These are phyloP conservation scores for Magnolia kwangsiensis DNA, from an alignment of 164 flowering plant species.

Conservation along the genomic window DNA sequence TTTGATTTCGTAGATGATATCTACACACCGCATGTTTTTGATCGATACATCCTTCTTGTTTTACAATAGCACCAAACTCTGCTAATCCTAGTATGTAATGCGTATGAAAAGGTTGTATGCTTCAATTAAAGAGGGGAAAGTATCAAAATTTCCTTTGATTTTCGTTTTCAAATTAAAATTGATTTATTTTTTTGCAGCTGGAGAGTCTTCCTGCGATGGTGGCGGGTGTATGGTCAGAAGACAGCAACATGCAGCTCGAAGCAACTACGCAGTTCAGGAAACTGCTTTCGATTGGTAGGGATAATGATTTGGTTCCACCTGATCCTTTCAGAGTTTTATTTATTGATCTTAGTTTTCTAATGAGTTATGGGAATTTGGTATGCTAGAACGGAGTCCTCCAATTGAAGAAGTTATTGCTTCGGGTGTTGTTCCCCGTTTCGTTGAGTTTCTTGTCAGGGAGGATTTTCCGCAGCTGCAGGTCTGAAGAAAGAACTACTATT, in stretches of 20 bases:
- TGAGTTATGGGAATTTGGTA: neutral
- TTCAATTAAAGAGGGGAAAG: neutral
- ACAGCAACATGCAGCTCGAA: constrained; percentile 58
- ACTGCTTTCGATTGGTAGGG: constrained; percentile 66
- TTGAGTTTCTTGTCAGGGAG: constrained; percentile 66
- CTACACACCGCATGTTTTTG: too few relatives aligned
- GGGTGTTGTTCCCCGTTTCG: constrained; percentile 83
- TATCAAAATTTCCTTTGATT: neutral
- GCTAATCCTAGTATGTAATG: too few relatives aligned
- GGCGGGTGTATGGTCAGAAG: constrained; percentile 60
- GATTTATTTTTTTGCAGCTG: constrained; percentile 29
- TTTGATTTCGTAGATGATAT: too few relatives aligned
- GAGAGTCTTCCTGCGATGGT: constrained; percentile 76
- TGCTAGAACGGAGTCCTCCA: constrained; percentile 69
- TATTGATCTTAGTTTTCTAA: neutral
- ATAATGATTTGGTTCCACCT: neutral
- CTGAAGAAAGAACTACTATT: neutral
- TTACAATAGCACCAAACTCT: too few relatives aligned
- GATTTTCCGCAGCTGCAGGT: constrained; percentile 85
- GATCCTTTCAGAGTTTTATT: neutral
- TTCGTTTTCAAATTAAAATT: neutral
- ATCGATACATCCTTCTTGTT: too few relatives aligned
- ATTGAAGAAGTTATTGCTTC: constrained; percentile 76
- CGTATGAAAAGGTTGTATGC: too few relatives aligned
- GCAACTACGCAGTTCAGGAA: constrained; percentile 81